phyloP scores from a whole-genome alignment of 768 basidiomycete species.

The Mycena haematopus region DNA sequence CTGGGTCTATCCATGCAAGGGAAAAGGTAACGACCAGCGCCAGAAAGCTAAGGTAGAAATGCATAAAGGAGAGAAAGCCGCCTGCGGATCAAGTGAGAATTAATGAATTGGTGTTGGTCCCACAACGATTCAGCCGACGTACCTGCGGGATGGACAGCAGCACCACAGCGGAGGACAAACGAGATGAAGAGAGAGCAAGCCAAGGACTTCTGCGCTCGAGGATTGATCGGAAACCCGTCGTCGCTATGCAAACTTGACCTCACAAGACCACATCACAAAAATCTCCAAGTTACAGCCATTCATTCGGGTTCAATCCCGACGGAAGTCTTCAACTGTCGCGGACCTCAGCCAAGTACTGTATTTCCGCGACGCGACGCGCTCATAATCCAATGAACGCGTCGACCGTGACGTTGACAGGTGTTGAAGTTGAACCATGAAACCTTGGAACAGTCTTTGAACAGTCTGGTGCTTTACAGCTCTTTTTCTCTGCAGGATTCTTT shows the following conservation, averaged over 20 bases:
- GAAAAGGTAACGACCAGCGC: slow-evolving; percentile 56
- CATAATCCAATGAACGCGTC: too few relatives aligned
- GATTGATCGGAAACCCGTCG: not conserved
- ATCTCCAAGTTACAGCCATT: too few relatives aligned
- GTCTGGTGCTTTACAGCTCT: too few relatives aligned
- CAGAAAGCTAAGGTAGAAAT: slow-evolving; percentile 37
- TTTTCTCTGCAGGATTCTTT: too few relatives aligned
- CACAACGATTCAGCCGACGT: not conserved
- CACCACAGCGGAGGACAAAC: slow-evolving; percentile 8
- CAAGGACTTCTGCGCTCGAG: not conserved
- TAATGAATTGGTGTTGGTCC: not conserved
- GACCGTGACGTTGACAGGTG: too few relatives aligned
- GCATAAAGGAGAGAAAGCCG: slow-evolving; percentile 41
- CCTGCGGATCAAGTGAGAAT: slow-evolving; percentile 7
- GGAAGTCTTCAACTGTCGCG: too few relatives aligned
- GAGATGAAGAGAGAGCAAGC: not conserved
- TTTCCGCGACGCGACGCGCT: too few relatives aligned
- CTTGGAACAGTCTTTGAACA: too few relatives aligned
- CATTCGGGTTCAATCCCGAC: too few relatives aligned
- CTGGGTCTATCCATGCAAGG: slow-evolving; percentile 39
- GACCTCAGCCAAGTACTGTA: too few relatives aligned
- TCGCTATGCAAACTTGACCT: not conserved
- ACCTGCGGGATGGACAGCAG: slow-evolving; percentile 5
- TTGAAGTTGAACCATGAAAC: too few relatives aligned
- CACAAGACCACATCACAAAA: not conserved